Conservation (phyloP, 1,284 basidiomycete species). For the Leccinum griseonigrum region DNA sequence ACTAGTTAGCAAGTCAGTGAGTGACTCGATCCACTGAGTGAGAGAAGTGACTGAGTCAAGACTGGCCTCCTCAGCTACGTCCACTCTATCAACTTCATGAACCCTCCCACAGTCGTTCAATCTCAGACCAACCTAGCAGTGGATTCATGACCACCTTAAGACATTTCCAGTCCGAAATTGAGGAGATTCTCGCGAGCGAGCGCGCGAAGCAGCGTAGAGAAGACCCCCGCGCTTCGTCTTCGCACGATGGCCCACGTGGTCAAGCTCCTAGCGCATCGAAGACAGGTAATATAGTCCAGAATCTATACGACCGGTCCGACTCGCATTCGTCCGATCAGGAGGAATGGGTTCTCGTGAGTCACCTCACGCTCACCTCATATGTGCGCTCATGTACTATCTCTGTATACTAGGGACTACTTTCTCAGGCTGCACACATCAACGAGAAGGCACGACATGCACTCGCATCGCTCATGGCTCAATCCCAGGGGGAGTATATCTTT, state of each 20-base stretch:
- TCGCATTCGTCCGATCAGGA: constrained; percentile 47
- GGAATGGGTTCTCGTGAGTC: constrained; percentile 56
- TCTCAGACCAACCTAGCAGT: not conserved
- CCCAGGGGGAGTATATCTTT: constrained; percentile 68
- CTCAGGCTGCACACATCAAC: constrained; percentile 35
- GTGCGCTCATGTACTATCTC: not conserved
- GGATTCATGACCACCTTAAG: constrained; percentile 57
- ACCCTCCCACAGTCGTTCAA: constrained; percentile 6
- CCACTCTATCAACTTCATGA: constrained; percentile 15
- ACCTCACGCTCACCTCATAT: not conserved
- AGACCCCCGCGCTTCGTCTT: constrained; percentile 8
- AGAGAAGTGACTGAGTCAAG: not conserved
- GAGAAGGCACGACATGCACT: constrained; percentile 60
- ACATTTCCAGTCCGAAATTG: constrained; percentile 73
- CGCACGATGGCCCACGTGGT: constrained; percentile 31
- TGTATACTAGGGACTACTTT: constrained; percentile 44
- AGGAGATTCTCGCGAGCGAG: constrained; percentile 67
- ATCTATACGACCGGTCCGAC: not conserved
- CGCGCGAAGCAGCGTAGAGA: constrained; percentile 52
- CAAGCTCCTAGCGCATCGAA: constrained; percentile 4
- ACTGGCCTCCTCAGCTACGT: not conserved
- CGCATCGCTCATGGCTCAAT: constrained; percentile 62
- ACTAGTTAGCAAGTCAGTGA: not conserved
- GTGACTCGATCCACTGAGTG: not conserved
- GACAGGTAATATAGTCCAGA: not conserved